Percentiles rank a stretch among this genome's conserved stretches.
Conservation (phyloP, 768 basidiomycete species). For the Boletus insuetus region DNA sequence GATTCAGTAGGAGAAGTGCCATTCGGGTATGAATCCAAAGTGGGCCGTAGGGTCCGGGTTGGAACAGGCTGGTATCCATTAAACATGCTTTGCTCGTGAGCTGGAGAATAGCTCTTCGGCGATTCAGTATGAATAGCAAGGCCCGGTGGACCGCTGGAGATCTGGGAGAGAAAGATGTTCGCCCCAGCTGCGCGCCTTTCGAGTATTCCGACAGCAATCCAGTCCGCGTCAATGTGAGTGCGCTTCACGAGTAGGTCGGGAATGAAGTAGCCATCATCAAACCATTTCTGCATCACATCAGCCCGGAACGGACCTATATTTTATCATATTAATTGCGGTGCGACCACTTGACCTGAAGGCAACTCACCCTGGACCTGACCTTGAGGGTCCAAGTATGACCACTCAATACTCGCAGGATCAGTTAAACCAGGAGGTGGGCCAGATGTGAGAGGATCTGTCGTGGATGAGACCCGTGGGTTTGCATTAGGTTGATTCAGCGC, state of each 20-base stretch:
- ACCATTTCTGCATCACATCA: conserved; percentile 93
- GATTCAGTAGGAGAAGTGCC: conserved; percentile 63
- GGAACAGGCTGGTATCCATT: conserved; percentile 68
- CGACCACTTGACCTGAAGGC: neutral
- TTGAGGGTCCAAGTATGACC: conserved; percentile 91
- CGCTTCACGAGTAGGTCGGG: conserved; percentile 83
- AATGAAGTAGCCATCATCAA: conserved; percentile 84
- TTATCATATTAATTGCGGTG: conserved; percentile 1
- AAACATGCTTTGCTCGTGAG: conserved; percentile 37
- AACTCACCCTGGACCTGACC: conserved; percentile 84
- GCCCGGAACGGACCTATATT: conserved; percentile 82
- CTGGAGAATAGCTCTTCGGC: conserved; percentile 42
- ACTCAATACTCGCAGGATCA: conserved; percentile 66
- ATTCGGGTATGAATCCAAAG: conserved; percentile 60
- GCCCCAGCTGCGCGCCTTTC: conserved; percentile 48
- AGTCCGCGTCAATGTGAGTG: conserved; percentile 63
- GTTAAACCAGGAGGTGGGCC: conserved; percentile 45
- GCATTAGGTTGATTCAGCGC: conserved; percentile 5
- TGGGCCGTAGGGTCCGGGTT: conserved; percentile 55
- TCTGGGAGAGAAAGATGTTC: conserved; percentile 63
- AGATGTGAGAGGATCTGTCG: conserved; percentile 14
- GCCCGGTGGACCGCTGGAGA: conserved; percentile 50
- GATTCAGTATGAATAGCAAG: conserved; percentile 49
- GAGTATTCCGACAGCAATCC: conserved; percentile 63
- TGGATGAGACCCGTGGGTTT: conserved; percentile 5